phyloP scores from a whole-genome alignment of 2,329 filamentous ascomycete species.

The Coniochaeta pulveracea region DNA sequence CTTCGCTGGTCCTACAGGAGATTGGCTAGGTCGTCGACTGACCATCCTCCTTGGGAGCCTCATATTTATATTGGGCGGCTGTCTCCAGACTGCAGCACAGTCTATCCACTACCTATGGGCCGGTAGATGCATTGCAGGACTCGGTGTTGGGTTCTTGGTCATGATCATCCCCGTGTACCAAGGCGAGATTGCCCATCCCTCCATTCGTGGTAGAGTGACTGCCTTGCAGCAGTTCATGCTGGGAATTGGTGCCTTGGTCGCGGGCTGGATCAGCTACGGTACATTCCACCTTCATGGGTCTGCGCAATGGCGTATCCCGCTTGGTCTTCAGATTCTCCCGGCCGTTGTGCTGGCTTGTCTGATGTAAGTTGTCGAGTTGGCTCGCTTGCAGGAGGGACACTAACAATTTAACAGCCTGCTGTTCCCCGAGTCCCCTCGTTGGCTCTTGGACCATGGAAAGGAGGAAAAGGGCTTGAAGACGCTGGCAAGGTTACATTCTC shows the following conservation, averaged over 20 bases:
- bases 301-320: conserved; percentile 40
- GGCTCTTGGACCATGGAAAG: conserved; percentile 60
- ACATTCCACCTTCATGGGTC: conserved; percentile 1
- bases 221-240: conserved; percentile 76
- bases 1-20: conserved; percentile 50
- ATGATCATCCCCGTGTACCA: conserved; percentile 54
- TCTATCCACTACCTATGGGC: conserved; percentile 51
- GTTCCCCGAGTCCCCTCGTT: conserved; percentile 63
- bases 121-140: conserved; percentile 57
- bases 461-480: conserved; percentile 51
- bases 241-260: conserved; percentile 61
- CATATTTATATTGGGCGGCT: conserved; percentile 62
- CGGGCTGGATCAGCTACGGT: conserved; percentile 52
- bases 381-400: too few relatives aligned
- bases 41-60: conserved; percentile 64
- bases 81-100: conserved; percentile 58
- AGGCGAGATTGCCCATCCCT: conserved; percentile 67
- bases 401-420: conserved; percentile 44
- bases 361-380: too few relatives aligned
- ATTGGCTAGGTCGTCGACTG: conserved; percentile 54
- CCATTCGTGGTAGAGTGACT: conserved; percentile 65
- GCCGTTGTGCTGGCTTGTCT: conserved; percentile 52
- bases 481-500: conserved; percentile 57
- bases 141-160: conserved; percentile 38
- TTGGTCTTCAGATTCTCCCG: conserved; percentile 42